phyloP scores from a whole-genome alignment of 495 filamentous ascomycete genomes.

The Tuber borchii region DNA sequence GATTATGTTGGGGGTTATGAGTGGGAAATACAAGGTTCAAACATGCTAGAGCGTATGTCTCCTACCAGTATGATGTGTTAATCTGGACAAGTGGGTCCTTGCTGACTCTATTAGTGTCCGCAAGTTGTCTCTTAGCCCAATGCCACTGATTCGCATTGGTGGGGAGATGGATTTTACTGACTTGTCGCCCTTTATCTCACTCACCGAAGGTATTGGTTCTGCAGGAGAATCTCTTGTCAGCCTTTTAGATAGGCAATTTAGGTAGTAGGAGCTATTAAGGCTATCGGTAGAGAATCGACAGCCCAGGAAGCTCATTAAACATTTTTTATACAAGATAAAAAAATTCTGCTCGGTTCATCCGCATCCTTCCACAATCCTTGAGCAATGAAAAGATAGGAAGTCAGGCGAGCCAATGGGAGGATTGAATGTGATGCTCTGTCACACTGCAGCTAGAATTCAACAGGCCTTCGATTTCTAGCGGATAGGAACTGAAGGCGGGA shows the following conservation, averaged over 20 bases:
- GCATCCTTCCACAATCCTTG: neutral
- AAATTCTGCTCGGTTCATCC: neutral
- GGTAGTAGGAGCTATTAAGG: neutral
- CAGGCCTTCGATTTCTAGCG: neutral
- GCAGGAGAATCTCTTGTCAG: neutral
- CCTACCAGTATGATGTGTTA: neutral
- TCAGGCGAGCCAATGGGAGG: neutral
- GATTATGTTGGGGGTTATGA: neutral
- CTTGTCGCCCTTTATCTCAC: neutral
- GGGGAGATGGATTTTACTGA: neutral
- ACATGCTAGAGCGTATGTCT: neutral
- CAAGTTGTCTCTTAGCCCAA: neutral
- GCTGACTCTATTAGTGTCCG: neutral
- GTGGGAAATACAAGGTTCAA: neutral
- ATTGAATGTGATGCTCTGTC: neutral
- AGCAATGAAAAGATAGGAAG: neutral
- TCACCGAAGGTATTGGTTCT: neutral
- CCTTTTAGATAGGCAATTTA: neutral
- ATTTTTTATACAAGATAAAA: neutral
- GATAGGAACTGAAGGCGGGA: neutral
- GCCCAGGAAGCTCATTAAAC: neutral
- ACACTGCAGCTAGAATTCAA: neutral
- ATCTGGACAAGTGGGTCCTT: neutral
- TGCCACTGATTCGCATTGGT: neutral
- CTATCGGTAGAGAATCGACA: neutral